A percentile compares a stretch with the other conserved stretches of the same genome.
Conservation (phyloP, 192 early-diverging fungal genomes). For the Irineochytrium annulatum region DNA sequence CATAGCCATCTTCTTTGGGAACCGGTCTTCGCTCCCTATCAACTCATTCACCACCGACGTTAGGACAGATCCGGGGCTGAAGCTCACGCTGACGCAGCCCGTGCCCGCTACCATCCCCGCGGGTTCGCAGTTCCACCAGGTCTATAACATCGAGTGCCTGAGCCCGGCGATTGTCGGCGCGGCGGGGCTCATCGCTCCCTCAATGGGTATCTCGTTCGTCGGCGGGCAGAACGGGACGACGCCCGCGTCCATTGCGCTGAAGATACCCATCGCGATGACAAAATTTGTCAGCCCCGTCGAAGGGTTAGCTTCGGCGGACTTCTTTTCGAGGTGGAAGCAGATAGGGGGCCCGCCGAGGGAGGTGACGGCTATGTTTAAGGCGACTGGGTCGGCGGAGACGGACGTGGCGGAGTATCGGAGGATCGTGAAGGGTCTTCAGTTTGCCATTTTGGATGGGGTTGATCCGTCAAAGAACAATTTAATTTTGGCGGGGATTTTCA, state of each 20-base stretch:
- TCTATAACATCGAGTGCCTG: slow-evolving; percentile 75
- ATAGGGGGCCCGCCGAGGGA: slow-evolving; percentile 87
- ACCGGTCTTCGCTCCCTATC: slow-evolving; percentile 74
- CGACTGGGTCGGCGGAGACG: slow-evolving; percentile 31
- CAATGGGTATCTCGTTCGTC: slow-evolving; percentile 20
- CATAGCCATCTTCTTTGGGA: slow-evolving; percentile 86
- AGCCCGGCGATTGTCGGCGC: slow-evolving; percentile 56
- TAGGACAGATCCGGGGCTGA: slow-evolving; percentile 43
- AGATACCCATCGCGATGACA: slow-evolving; percentile 72
- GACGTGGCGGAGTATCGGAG: slow-evolving; percentile 48
- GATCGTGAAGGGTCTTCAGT: slow-evolving; percentile 63
- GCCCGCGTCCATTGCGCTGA: slow-evolving; percentile 50
- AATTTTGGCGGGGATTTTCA: slow-evolving; percentile 85
- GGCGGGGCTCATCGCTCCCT: slow-evolving; percentile 60
- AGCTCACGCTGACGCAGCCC: slow-evolving; percentile 55
- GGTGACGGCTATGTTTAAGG: slow-evolving; percentile 65
- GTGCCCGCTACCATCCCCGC: slow-evolving; percentile 58
- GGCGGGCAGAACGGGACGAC: slow-evolving; percentile 15
- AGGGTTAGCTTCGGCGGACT: slow-evolving; percentile 67
- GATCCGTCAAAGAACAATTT: slow-evolving; percentile 88
- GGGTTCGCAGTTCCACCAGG: slow-evolving; percentile 72
- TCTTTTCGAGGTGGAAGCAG: slow-evolving; percentile 92
- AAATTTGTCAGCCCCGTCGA: slow-evolving; percentile 87
- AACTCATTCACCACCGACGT: slow-evolving; percentile 55
- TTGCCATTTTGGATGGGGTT: slow-evolving; percentile 74